Percentiles rank a stretch among this genome's conserved stretches.
Evolutionary conservation across 2,329 filamentous ascomycete genomes (phyloP).

Genomic region (Teratosphaeria epicoccoides): DNA sequence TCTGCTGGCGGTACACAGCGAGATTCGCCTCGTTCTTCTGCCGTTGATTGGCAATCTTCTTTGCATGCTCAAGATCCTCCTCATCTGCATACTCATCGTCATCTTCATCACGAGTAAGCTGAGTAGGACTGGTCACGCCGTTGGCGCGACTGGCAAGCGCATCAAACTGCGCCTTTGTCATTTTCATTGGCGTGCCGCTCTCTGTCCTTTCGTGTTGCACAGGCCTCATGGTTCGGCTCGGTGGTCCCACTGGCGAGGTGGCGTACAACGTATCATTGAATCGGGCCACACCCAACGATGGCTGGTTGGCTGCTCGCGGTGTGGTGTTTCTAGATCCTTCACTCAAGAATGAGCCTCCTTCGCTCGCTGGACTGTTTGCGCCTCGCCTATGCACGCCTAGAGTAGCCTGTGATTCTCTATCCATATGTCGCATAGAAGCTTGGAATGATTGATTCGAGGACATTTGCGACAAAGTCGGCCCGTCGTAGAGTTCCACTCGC

Average conservation of each 20-base stretch:
- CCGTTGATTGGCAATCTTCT: constrained; percentile 62
- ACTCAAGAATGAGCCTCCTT: constrained; percentile 11
- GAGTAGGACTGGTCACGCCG: neutral
- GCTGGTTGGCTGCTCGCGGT: constrained; percentile 11
- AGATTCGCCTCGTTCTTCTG: constrained; percentile 85
- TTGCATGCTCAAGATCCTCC: constrained; percentile 67
- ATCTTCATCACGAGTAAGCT: constrained; percentile 14
- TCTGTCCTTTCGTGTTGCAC: constrained; percentile 12
- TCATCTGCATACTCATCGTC: constrained; percentile 58
- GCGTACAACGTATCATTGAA: constrained; percentile 21
- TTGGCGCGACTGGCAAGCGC: constrained; percentile 46
- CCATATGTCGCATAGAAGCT: constrained; percentile 3
- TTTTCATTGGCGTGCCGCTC: constrained; percentile 50
- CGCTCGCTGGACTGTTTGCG: constrained; percentile 16
- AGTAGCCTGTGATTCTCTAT: constrained; percentile 5
- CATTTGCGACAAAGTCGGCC: neutral
- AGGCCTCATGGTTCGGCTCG: constrained; percentile 22
- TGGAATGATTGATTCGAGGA: constrained; percentile 4
- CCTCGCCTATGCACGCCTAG: constrained; percentile 9
- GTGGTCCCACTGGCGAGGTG: constrained; percentile 23
- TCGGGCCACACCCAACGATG: constrained; percentile 10
- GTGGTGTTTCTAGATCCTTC: constrained; percentile 16
- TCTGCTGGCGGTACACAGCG: constrained; percentile 81
- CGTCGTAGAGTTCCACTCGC: constrained; percentile 14
- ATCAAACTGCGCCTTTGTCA: constrained; percentile 84